Evolutionary conservation across 139 green algal genomes (phyloP).

Genomic region (Chlamydomonas applanata): DNA sequence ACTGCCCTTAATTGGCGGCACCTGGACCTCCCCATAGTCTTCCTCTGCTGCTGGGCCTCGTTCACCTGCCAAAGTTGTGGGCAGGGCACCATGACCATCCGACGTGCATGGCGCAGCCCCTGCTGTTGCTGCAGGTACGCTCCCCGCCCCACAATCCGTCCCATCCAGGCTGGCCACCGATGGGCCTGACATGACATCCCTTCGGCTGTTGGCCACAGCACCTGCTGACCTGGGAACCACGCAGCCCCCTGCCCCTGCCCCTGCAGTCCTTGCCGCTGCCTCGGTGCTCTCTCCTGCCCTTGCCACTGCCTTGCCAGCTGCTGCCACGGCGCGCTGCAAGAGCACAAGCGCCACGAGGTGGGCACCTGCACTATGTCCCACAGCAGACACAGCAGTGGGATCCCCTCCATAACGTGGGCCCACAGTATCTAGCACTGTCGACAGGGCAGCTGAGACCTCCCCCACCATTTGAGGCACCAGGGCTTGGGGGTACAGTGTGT

Average conservation of each 20-base stretch:
- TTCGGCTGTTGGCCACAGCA: background rate
- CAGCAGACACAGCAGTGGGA: constrained; percentile 33
- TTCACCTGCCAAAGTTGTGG: no score
- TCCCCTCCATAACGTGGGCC: constrained; percentile 48
- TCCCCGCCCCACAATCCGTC: background rate
- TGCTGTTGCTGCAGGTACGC: background rate
- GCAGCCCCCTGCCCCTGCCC: background rate
- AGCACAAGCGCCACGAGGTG: constrained; percentile 72
- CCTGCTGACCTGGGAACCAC: background rate
- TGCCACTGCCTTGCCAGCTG: constrained; percentile 18
- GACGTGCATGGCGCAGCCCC: background rate
- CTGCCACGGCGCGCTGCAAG: constrained; percentile 45
- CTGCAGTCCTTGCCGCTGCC: constrained; percentile 23
- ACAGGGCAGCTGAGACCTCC: constrained; percentile 65
- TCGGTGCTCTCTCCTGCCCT: background rate
- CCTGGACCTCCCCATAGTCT: no score
- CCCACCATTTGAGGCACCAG: constrained; percentile 54
- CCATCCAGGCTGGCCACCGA: background rate
- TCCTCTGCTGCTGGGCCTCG: no score
- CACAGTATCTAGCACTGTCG: constrained; percentile 56
- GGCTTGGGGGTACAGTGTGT: constrained; percentile 68
- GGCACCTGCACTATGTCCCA: constrained; percentile 76
- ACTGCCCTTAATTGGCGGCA: no score
- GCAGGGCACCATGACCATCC: no score
- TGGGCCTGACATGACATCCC: background rate